Percentiles rank a stretch among this genome's conserved stretches.
Evolutionary conservation across 257 asterid genomes (phyloP).

Genomic region (Penstemon davidsonii): DNA sequence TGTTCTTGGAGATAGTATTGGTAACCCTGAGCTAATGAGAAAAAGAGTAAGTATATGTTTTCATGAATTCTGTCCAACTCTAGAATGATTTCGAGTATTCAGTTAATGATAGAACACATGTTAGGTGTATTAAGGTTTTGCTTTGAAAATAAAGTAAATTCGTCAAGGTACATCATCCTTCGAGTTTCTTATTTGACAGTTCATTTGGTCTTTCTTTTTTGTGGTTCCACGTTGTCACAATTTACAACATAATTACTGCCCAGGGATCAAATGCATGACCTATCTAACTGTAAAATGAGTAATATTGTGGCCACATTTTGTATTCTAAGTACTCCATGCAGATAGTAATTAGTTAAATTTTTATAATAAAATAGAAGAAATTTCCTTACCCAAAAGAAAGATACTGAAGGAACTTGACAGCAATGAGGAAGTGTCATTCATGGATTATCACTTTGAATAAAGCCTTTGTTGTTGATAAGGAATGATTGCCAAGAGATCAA

Average conservation of each 20-base stretch:
- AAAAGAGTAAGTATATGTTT: conserved; percentile 52
- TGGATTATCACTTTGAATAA: background rate
- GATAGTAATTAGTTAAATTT: background rate
- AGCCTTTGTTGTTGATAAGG: background rate
- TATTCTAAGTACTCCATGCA: background rate
- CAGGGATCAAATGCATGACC: background rate
- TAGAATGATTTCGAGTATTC: conserved; percentile 7
- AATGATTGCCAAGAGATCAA: background rate
- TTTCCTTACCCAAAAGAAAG: background rate
- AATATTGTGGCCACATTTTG: background rate
- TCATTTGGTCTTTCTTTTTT: background rate
- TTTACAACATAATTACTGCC: background rate
- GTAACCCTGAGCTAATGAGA: conserved; percentile 92
- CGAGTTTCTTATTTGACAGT: background rate
- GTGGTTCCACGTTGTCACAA: background rate
- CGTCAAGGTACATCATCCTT: background rate
- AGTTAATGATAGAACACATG: background rate
- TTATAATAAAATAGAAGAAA: background rate
- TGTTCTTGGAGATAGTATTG: conserved; percentile 90
- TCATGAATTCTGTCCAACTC: background rate
- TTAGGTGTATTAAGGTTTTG: conserved; percentile 3
- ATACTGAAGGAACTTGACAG: background rate
- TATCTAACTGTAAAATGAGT: background rate
- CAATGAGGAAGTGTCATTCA: background rate
- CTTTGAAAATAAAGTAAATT: background rate